Evolutionary conservation across 2,329 filamentous ascomycete species (phyloP), one percentile per base, ranked within the genome.

Genomic region (Stachybotrys chlorohalonatus): DNA sequence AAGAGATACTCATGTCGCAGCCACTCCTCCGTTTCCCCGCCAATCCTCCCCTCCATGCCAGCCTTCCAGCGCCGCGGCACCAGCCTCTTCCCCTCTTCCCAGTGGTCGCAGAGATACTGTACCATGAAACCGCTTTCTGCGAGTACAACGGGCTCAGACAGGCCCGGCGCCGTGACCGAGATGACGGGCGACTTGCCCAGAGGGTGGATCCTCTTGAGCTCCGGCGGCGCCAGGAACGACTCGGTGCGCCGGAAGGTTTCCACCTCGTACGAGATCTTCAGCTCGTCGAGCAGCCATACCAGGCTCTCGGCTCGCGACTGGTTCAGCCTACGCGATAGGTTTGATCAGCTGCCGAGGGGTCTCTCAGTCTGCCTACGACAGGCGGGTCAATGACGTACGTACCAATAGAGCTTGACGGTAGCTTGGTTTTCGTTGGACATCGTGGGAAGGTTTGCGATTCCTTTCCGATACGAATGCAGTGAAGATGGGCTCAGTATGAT

Each of bases 171-270:
- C n/a, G 70, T 73, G 62, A 96, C 75, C 8, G 81, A 82, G 59
- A 97, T 74, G 47, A 93, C 74, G 0, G 93, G 93, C 1, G 90
- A 91, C 69, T 96, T 96, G 58, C 93, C 93, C 5, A 96, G 78
- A 0, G 90, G 87, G 65, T 96, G 90, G 45, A 95, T 73, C 59
- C 89, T 78, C 64, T 87, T 85, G 49, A 96, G 79, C 63, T 89
- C 86, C 0, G 83, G 75, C 4, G 90, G 89, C 1, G 92, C 92
- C n/a, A 89, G 75, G 62, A 75, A 79, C 54, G 86, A 80, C 55
- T 74, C 64, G 54, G 71, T 73, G 59, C 76, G 67, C 53, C 92
- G 86, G 78, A 87, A 94, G 53, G 87, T 79, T 64, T 93, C 83
- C 55, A 96, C 73, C 58, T 92, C 83, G 71, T 95, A 96, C 31